Percentiles rank a stretch among this genome's conserved stretches.
phyloP scores from a whole-genome alignment of 768 basidiomycete species.

The Tephrocybe rancida region DNA sequence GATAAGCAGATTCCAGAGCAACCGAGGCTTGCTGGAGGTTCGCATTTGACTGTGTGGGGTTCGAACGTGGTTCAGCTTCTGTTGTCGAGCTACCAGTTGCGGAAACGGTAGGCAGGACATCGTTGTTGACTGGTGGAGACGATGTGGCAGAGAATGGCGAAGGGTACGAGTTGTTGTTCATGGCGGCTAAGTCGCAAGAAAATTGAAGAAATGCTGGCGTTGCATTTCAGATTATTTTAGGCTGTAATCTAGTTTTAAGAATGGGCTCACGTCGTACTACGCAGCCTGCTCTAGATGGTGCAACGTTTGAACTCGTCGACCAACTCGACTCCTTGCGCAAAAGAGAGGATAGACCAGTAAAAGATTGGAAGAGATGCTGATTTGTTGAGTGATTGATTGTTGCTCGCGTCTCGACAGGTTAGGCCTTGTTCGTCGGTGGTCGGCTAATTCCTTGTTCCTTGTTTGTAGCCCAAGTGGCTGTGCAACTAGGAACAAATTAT shows the following conservation, averaged over 20 bases:
- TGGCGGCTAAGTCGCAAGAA: too few species aligned
- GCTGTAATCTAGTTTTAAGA: too few species aligned
- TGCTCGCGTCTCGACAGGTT: neutral
- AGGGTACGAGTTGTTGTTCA: conserved; percentile 30
- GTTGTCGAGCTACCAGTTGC: neutral
- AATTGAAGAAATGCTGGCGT: neutral
- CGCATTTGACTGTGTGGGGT: conserved; percentile 31
- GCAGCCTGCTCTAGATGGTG: too few species aligned
- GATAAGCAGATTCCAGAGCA: conserved; percentile 57
- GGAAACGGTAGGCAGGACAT: conserved; percentile 4
- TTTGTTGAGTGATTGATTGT: neutral
- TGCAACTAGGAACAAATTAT: too few species aligned
- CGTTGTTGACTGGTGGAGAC: conserved; percentile 18
- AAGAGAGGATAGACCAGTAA: too few species aligned
- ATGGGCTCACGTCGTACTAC: too few species aligned
- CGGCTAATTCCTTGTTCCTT: neutral
- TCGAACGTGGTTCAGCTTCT: conserved; percentile 6
- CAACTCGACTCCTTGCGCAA: too few species aligned
- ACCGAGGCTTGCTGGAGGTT: conserved; percentile 52
- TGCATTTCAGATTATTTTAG: too few species aligned
- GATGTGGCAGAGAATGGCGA: conserved; percentile 28
- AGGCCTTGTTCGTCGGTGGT: too few species aligned
- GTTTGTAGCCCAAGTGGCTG: too few species aligned
- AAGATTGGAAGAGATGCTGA: too few species aligned
- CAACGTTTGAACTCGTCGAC: too few species aligned